Conservation (phyloP, 805 yeast genomes). For the Saccharomycopsis babjevae region DNA sequence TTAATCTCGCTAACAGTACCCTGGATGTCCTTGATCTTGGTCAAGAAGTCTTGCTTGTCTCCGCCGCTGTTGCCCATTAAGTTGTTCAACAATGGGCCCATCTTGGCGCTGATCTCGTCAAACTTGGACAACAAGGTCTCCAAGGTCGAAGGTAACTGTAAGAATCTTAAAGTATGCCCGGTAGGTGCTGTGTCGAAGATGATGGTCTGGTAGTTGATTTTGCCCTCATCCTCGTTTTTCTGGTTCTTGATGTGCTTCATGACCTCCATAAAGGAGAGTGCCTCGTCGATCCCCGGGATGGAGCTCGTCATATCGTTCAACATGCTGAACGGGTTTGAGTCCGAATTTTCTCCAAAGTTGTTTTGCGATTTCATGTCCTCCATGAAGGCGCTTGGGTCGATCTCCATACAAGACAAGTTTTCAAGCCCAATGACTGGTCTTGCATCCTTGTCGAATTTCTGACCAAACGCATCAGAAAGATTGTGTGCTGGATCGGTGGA, state of each 20-base stretch:
- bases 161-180: conserved; percentile 91
- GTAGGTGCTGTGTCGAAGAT: conserved; percentile 99
- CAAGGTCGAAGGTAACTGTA: conserved; percentile 87
- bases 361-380: conserved; percentile 64
- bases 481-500: conserved; percentile 99
- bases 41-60: conserved; percentile 56
- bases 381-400: conserved; percentile 90
- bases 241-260: conserved; percentile 89
- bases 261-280: conserved; percentile 94
- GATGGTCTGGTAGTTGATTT: conserved; percentile 65
- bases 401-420: conserved; percentile 95
- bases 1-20: conserved; percentile 78
- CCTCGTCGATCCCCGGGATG: conserved; percentile 98
- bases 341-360: conserved; percentile 38
- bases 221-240: conserved; percentile 24
- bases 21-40: conserved; percentile 71
- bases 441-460: conserved; percentile 95
- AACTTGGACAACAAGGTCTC: conserved; percentile 81
- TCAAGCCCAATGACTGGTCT: conserved; percentile 81
- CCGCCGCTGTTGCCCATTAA: conserved; percentile 55
- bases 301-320: conserved; percentile 63
- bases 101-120: conserved; percentile 71
- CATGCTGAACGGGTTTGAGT: conserved; percentile 28
- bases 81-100: conserved; percentile 83
- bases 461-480: conserved; percentile 95